Conservation (phyloP, 139 green algal species). For the Trebouxia sp. region DNA sequence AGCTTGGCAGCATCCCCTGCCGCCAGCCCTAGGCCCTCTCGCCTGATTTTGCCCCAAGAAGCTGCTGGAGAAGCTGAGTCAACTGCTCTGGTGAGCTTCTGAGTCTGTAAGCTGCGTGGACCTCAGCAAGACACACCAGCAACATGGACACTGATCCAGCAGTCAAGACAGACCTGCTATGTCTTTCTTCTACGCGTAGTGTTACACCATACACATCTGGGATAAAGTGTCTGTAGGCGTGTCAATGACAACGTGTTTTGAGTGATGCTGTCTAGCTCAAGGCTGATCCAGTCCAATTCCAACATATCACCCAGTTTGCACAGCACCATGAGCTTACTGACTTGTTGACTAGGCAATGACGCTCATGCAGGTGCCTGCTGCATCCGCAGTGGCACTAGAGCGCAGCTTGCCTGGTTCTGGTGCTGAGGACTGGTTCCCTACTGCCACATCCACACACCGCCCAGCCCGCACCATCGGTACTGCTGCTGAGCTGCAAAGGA, state of each 20-base stretch:
- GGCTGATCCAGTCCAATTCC: no score
- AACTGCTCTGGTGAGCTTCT: not conserved
- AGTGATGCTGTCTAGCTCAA: no score
- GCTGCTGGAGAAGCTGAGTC: not conserved
- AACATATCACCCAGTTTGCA: no score
- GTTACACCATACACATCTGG: no score
- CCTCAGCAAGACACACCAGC: no score
- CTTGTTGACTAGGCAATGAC: not conserved
- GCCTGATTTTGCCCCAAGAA: not conserved
- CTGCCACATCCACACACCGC: not conserved
- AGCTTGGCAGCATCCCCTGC: not conserved
- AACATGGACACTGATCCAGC: no score
- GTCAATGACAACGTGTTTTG: no score
- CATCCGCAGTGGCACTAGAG: not conserved
- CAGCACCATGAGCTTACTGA: not conserved
- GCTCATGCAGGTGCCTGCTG: not conserved
- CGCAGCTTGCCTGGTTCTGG: not conserved
- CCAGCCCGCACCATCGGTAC: not conserved
- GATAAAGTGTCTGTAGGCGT: no score
- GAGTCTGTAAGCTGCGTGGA: no score
- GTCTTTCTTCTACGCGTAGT: not conserved
- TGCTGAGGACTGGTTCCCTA: conserved; percentile 10
- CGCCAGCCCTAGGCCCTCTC: not conserved
- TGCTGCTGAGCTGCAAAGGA: not conserved
- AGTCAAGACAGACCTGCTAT: no score